Evolutionary conservation across 805 yeast genomes (phyloP).

Genomic region (Candida schatavii): DNA sequence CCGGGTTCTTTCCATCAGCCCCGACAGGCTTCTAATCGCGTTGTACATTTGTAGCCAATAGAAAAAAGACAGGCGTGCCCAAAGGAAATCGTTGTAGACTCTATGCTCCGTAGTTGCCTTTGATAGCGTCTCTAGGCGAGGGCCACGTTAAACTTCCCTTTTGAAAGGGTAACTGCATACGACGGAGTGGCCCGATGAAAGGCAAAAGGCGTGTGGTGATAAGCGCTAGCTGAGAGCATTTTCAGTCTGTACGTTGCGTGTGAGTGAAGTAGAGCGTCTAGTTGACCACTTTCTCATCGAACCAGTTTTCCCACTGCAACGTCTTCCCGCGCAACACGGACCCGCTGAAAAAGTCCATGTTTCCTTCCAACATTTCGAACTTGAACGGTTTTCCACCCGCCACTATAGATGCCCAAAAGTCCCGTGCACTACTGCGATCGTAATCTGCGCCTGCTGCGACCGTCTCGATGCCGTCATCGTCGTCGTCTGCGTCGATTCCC

Average conservation of each 20-base stretch:
- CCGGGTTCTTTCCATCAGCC: slow-evolving; percentile 40
- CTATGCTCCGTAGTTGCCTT: too few relatives aligned
- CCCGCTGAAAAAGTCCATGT: slow-evolving; percentile 69
- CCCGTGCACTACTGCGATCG: slow-evolving; percentile 18
- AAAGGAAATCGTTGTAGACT: too few relatives aligned
- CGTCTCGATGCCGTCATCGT: slow-evolving; percentile 32
- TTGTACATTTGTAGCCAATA: too few relatives aligned
- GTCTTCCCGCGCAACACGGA: slow-evolving; percentile 59
- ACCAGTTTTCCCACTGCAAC: slow-evolving; percentile 72
- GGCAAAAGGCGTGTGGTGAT: too few relatives aligned
- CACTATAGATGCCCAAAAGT: slow-evolving; percentile 43
- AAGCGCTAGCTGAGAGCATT: too few relatives aligned
- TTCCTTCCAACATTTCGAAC: slow-evolving; percentile 71
- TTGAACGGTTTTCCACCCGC: slow-evolving; percentile 42
- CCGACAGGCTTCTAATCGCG: slow-evolving; percentile 11
- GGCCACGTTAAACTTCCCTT: too few relatives aligned
- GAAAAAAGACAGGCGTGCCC: too few relatives aligned
- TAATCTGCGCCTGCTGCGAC: slow-evolving; percentile 24
- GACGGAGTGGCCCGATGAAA: too few relatives aligned
- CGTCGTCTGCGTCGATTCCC: slow-evolving; percentile 46
- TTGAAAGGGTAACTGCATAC: too few relatives aligned
- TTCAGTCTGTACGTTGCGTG: too few relatives aligned
- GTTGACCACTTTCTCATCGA: slow-evolving; percentile 70
- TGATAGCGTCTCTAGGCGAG: too few relatives aligned
- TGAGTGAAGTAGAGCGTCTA: too few relatives aligned